These are phyloP conservation scores for Setomelanomma holmii DNA, from an alignment of 2,329 filamentous ascomycete species.

Conservation along the genomic window DNA sequence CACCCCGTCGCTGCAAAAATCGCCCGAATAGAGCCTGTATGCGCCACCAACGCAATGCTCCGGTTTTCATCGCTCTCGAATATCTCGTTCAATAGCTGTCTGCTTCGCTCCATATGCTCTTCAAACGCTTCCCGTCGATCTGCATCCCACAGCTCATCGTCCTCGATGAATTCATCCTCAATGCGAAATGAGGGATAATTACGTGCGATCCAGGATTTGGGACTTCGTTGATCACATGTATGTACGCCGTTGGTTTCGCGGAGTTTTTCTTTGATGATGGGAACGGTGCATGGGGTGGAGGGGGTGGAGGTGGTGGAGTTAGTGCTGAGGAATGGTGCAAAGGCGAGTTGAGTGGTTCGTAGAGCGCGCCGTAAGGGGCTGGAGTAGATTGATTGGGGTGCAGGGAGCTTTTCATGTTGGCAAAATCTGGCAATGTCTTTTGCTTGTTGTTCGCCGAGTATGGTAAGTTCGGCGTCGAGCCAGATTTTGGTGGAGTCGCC, in stretches of 20 bases:
- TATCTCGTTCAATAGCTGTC: conserved; percentile 56
- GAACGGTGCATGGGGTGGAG: conserved; percentile 33
- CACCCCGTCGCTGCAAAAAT: conserved; percentile 59
- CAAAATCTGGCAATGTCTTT: conserved; percentile 54
- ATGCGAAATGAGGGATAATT: conserved; percentile 60
- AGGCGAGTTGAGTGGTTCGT: conserved; percentile 67
- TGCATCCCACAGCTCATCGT: conserved; percentile 60
- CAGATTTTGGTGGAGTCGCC: conserved; percentile 67
- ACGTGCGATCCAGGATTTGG: conserved; percentile 57
- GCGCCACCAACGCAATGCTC: conserved; percentile 60
- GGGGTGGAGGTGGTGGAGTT: too few species aligned
- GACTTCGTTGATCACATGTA: conserved; percentile 68
- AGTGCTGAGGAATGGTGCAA: conserved; percentile 55
- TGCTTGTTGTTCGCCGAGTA: conserved; percentile 62
- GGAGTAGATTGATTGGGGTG: conserved; percentile 67
- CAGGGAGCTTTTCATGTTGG: conserved; percentile 55
- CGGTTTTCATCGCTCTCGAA: conserved; percentile 53
- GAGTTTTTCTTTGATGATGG: conserved; percentile 66
- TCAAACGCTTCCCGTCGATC: conserved; percentile 13
- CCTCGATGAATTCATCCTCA: conserved; percentile 65
- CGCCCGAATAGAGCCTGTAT: conserved; percentile 62
- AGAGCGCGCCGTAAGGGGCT: conserved; percentile 68
- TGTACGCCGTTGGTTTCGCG: conserved; percentile 69
- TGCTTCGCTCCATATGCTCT: conserved; percentile 11
- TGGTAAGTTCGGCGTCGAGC: conserved; percentile 67